phyloP scores from a whole-genome alignment of 2,329 filamentous ascomycete species.

The Parafenestella ontariensis region DNA sequence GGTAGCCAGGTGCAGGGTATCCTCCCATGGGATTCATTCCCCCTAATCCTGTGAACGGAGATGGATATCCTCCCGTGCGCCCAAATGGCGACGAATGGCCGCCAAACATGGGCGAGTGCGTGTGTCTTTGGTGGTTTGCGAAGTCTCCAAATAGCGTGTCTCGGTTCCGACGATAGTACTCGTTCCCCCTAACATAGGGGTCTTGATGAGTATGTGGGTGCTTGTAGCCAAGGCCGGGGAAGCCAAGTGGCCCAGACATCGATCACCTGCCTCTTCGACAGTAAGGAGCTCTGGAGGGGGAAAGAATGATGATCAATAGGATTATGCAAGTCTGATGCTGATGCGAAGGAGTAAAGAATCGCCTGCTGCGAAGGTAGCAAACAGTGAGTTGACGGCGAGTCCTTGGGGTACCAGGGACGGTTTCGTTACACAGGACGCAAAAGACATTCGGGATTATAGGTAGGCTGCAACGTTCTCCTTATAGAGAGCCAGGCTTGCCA shows the following conservation, averaged over 20 bases:
- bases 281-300: too few relatives aligned
- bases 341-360: neutral
- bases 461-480: neutral
- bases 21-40: constrained; percentile 2
- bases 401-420: neutral
- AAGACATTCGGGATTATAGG: neutral
- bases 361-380: neutral
- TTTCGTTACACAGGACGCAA: constrained; percentile 1
- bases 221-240: neutral
- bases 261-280: neutral
- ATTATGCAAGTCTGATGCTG: neutral
- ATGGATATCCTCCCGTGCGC: constrained; percentile 1
- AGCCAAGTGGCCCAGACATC: constrained; percentile 1
- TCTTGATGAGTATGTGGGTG: neutral
- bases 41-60: neutral
- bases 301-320: too few relatives aligned
- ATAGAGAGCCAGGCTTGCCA: constrained; percentile 1
- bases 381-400: neutral
- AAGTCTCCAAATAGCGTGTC: neutral
- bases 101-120: neutral
- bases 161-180: neutral
- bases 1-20: neutral
- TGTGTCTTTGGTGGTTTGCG: neutral
- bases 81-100: neutral
- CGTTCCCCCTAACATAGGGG: neutral